Percentiles rank a stretch among this genome's conserved stretches.
Evolutionary conservation across 2,329 filamentous ascomycete species (phyloP).

Genomic region (Aspergillus jensenii): DNA sequence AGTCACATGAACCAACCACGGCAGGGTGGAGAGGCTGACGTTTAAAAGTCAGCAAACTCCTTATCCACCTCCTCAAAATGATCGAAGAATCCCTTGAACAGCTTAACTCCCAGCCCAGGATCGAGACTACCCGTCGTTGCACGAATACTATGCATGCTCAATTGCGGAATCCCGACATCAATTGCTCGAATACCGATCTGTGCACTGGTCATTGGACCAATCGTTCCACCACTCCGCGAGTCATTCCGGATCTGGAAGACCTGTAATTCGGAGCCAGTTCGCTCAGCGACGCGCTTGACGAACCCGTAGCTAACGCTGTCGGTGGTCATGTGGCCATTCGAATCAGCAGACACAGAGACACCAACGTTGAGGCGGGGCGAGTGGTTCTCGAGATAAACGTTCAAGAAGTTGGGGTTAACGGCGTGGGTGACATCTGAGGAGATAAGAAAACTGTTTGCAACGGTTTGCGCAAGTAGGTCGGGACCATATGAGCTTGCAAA

Average conservation of each 20-base stretch:
- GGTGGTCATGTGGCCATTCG: constrained; percentile 95
- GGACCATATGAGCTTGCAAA: constrained; percentile 51
- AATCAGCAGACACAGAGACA: constrained; percentile 74
- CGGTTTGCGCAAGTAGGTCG: constrained; percentile 72
- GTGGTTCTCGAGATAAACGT: constrained; percentile 80
- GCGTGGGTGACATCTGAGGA: constrained; percentile 93
- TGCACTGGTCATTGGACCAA: constrained; percentile 85
- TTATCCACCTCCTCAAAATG: constrained; percentile 79
- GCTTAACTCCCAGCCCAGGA: constrained; percentile 81
- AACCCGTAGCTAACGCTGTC: constrained; percentile 83
- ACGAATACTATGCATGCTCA: constrained; percentile 91
- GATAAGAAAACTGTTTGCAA: constrained; percentile 87
- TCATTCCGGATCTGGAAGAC: constrained; percentile 96
- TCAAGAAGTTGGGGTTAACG: constrained; percentile 89
- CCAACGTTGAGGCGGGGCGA: constrained; percentile 86
- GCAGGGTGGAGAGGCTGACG: not conserved
- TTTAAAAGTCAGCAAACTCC: constrained; percentile 61
- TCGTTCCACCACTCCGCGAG: constrained; percentile 82
- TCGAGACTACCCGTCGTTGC: constrained; percentile 85
- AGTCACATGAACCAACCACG: not conserved
- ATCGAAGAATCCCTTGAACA: constrained; percentile 88
- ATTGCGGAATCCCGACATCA: constrained; percentile 84
- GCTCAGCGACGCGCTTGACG: constrained; percentile 74
- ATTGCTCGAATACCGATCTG: constrained; percentile 78
- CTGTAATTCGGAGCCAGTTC: constrained; percentile 70